phyloP scores from a whole-genome alignment of 176 grass and related monocot species.

The Tillandsia leiboldiana region DNA sequence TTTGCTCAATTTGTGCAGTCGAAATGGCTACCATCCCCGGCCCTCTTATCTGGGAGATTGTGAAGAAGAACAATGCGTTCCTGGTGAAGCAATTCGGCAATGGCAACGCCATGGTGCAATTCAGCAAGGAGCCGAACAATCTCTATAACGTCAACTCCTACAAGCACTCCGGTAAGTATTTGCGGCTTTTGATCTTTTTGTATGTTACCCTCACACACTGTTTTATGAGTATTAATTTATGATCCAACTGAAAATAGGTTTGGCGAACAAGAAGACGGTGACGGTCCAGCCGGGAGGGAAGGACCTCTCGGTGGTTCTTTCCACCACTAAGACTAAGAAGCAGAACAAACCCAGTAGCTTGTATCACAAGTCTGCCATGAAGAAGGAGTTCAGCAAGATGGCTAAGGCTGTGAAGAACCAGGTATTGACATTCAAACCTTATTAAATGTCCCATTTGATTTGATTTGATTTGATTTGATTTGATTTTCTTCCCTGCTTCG shows the following conservation, averaged over 20 bases:
- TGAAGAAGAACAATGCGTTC: conserved; percentile 85
- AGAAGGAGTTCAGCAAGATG: conserved; percentile 90
- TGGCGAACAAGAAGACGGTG: conserved; percentile 79
- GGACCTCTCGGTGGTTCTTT: conserved; percentile 42
- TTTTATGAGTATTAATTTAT: not conserved
- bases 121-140: conserved; percentile 94
- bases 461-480: too few species aligned
- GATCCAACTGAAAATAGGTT: conserved; percentile 30
- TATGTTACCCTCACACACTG: not conserved
- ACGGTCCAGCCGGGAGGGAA: conserved; percentile 33
- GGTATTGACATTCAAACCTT: conserved; percentile 25
- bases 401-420: conserved; percentile 75
- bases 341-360: conserved; percentile 48
- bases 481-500: too few species aligned
- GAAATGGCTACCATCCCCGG: conserved; percentile 64
- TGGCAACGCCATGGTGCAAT: conserved; percentile 75
- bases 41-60: conserved; percentile 85
- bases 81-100: conserved; percentile 85
- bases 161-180: conserved; percentile 59
- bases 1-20: not conserved
- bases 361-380: conserved; percentile 52
- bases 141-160: conserved; percentile 86
- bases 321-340: conserved; percentile 64
- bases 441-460: not conserved
- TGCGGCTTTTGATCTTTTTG: not conserved